These are phyloP conservation scores for Hypsizygus marmoreus DNA, from an alignment of 768 basidiomycete species.

Conservation along the genomic window DNA sequence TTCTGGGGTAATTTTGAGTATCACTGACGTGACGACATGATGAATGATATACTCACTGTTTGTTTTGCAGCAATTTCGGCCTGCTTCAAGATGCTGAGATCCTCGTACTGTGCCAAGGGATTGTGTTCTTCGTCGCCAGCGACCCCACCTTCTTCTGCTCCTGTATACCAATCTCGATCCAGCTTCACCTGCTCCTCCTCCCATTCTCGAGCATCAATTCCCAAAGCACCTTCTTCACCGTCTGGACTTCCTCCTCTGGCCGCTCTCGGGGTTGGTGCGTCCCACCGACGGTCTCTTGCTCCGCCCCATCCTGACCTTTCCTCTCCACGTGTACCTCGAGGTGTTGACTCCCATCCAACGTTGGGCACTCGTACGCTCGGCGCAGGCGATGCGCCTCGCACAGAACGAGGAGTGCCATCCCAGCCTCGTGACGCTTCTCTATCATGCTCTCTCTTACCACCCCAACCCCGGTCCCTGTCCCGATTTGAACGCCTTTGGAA, in stretches of 20 bases:
- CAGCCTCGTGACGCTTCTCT: slow-evolving; percentile 37
- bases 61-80: slow-evolving; percentile 78
- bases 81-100: slow-evolving; percentile 66
- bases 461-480: slow-evolving; percentile 55
- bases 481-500: slow-evolving; percentile 93
- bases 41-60: slow-evolving; percentile 47
- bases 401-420: slow-evolving; percentile 65
- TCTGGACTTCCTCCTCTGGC: slow-evolving; percentile 71
- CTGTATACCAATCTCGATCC: slow-evolving; percentile 96
- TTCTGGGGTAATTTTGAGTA: slow-evolving; percentile 53
- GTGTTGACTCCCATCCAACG: slow-evolving; percentile 94
- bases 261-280: slow-evolving; percentile 79
- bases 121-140: slow-evolving; percentile 93
- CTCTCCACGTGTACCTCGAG: slow-evolving; percentile 55
- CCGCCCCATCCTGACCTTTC: slow-evolving; percentile 67
- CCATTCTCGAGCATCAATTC: slow-evolving; percentile 86
- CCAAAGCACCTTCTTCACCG: slow-evolving; percentile 60
- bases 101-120: slow-evolving; percentile 91
- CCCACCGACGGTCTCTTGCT: slow-evolving; percentile 64
- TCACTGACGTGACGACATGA: not conserved
- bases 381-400: slow-evolving; percentile 52
- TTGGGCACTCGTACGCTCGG: slow-evolving; percentile 91
- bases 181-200: slow-evolving; percentile 92
- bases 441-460: slow-evolving; percentile 40
- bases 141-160: slow-evolving; percentile 84